Conservation (phyloP, 352 stramenopile species). For the Halophytophthora polymorphica region DNA sequence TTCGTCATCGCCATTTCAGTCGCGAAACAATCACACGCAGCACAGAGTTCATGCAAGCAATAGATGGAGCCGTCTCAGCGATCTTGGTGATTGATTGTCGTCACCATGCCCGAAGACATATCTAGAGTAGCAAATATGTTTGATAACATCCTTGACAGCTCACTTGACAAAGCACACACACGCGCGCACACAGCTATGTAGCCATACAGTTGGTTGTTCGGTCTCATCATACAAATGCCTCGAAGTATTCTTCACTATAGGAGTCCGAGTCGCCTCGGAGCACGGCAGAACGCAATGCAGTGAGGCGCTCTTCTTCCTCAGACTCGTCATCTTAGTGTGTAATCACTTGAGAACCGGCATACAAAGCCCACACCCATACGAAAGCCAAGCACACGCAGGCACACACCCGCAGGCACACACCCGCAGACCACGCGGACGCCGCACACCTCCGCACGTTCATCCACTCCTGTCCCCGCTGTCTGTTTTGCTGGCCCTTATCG, state of each 20-base stretch:
- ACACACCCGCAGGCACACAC: slow-evolving; percentile 1
- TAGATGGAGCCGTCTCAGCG: slow-evolving; percentile 70
- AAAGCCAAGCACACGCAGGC: slow-evolving; percentile 1
- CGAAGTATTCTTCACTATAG: slow-evolving; percentile 82
- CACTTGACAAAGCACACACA: slow-evolving; percentile 12
- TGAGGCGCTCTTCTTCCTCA: slow-evolving; percentile 69
- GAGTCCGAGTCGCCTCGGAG: slow-evolving; percentile 45
- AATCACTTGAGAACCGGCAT: slow-evolving; percentile 75
- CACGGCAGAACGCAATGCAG: slow-evolving; percentile 81
- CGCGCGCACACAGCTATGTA: slow-evolving; percentile 21
- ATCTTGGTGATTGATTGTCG: slow-evolving; percentile 91
- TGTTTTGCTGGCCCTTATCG: too few relatives aligned
- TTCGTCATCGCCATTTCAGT: slow-evolving; percentile 72
- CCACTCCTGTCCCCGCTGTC: too few relatives aligned
- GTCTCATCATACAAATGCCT: slow-evolving; percentile 93
- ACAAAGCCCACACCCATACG: slow-evolving; percentile 3
- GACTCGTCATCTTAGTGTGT: slow-evolving; percentile 90
- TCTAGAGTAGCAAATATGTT: slow-evolving; percentile 93
- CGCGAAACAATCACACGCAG: slow-evolving; percentile 5
- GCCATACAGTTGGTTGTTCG: slow-evolving; percentile 14
- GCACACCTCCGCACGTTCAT: too few relatives aligned
- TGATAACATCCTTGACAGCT: slow-evolving; percentile 70
- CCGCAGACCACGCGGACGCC: too few relatives aligned
- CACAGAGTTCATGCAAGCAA: slow-evolving; percentile 1
- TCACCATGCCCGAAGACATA: slow-evolving; percentile 58